A percentile compares a stretch with the other conserved stretches of the same genome.
phyloP scores from a whole-genome alignment of 495 filamentous ascomycete species.

The Apodospora peruviana region DNA sequence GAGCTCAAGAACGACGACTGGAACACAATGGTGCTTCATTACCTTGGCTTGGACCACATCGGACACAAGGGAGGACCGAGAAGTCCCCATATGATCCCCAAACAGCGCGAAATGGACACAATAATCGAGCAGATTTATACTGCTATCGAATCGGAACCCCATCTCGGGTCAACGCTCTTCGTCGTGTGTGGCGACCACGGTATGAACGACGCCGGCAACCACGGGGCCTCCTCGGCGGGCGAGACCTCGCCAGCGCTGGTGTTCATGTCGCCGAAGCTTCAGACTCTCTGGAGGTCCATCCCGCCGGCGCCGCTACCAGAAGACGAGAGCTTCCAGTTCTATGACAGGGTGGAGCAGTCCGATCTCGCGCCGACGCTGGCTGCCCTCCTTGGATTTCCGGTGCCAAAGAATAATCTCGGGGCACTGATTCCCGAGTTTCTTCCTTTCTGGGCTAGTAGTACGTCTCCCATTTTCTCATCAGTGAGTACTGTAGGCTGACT shows the following conservation, averaged over 20 bases:
- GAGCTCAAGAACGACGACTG: slow-evolving; percentile 78
- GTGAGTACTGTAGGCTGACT: slow-evolving; percentile 3
- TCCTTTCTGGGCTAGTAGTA: slow-evolving; percentile 59
- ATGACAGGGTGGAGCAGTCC: slow-evolving; percentile 79
- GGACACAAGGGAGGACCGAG: slow-evolving; percentile 92
- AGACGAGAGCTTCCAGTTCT: slow-evolving; percentile 67
- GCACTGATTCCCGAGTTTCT: slow-evolving; percentile 79
- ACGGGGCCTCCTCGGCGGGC: slow-evolving; percentile 85
- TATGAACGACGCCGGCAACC: slow-evolving; percentile 98
- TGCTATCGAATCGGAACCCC: slow-evolving; percentile 60
- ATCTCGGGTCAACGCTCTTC: slow-evolving; percentile 74
- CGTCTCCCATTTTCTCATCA: slow-evolving; percentile 25
- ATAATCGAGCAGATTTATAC: slow-evolving; percentile 71
- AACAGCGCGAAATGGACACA: slow-evolving; percentile 91
- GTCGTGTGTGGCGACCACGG: slow-evolving; percentile 92
- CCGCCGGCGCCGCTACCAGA: slow-evolving; percentile 40
- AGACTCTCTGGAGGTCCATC: slow-evolving; percentile 42
- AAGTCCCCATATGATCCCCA: slow-evolving; percentile 85
- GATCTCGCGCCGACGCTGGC: slow-evolving; percentile 90
- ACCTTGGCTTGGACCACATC: slow-evolving; percentile 94
- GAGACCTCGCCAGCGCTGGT: slow-evolving; percentile 91
- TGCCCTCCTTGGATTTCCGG: slow-evolving; percentile 77
- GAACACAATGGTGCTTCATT: slow-evolving; percentile 92
- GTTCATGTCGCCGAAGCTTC: slow-evolving; percentile 85
- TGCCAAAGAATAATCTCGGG: slow-evolving; percentile 89